Percentiles rank a stretch among this genome's conserved stretches.
phyloP scores from a whole-genome alignment of 352 stramenopile species.

The Phytopythium cucurbitacearum region DNA sequence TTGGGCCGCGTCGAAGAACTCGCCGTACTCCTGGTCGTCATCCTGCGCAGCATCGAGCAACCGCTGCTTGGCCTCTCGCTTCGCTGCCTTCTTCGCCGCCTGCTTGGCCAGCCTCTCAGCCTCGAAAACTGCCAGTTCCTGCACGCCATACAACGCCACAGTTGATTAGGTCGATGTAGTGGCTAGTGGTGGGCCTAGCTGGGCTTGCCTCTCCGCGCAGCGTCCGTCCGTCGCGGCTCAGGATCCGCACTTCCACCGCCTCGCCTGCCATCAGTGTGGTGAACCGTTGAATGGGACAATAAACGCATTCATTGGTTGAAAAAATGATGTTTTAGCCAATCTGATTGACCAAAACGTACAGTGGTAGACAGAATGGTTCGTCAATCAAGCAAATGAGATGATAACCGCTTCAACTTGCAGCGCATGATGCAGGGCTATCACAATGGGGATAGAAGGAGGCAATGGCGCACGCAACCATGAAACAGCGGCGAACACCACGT shows the following conservation, averaged over 20 bases:
- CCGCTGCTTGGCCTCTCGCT: conserved; percentile 24
- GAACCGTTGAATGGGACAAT: not conserved
- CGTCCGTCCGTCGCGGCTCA: conserved; percentile 28
- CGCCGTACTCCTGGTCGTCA: conserved; percentile 9
- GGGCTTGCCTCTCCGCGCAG: conserved; percentile 10
- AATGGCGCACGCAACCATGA: too few relatives aligned
- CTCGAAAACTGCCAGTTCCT: conserved; percentile 3
- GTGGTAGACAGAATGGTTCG: too few relatives aligned
- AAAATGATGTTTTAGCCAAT: not conserved
- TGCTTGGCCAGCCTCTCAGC: not conserved
- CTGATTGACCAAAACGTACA: too few relatives aligned
- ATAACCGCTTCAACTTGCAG: too few relatives aligned
- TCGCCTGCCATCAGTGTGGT: conserved; percentile 7
- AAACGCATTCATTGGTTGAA: not conserved
- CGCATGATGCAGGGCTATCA: too few relatives aligned
- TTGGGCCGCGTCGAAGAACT: conserved; percentile 53
- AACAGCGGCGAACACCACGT: too few relatives aligned
- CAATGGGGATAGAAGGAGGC: too few relatives aligned
- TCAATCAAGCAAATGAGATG: too few relatives aligned
- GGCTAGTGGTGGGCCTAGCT: too few relatives aligned
- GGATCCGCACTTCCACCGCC: conserved; percentile 24
- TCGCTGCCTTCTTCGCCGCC: conserved; percentile 19
- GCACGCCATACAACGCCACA: not conserved
- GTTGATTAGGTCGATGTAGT: too few relatives aligned
- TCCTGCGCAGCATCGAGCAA: conserved; percentile 2